Evolutionary conservation across 768 basidiomycete genomes (phyloP), one percentile per base, ranked within the genome.

Genomic region (Tylopilus sp.): DNA sequence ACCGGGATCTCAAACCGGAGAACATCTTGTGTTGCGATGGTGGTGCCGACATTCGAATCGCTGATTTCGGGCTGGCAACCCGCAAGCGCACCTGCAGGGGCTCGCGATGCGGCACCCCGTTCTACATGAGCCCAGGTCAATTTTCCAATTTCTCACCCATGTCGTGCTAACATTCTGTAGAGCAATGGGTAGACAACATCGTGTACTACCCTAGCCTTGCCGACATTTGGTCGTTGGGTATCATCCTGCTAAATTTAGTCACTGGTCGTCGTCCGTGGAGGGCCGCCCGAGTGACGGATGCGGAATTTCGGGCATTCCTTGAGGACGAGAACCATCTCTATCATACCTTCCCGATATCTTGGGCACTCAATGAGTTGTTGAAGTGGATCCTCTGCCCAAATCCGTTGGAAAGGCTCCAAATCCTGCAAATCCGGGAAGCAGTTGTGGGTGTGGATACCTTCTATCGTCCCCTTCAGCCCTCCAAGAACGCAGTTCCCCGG

Each of bases 1-100:
- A 94, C 70, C 86, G 91, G 24, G 90, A 93, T 62, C 79, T 95
- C 63, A 93, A 94, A 69, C 91, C 91, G 1, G 92, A 92, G 66
- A 91, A 86, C 66, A 76, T 92, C 25, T 71, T 93, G 33, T 84
- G 81, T 63, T 78, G 67, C 54, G 71, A 67, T 63, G 82, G 69
- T 46, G 84, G 85, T 16, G 63, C 67, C 37, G 69, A 72, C 55
- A 74, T 91, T 31, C 77, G 76, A 51, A 74, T 92, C 45, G 83
- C 87, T 8, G 91, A 93, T 69, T 93, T 92, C 76, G 91, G 92
- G 16, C 73, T 91, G 37, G 79, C 83, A 0, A 85, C 80, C 8
- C 72, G 70, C 45, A 68, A 71, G 53, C 68, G 64, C 17, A 56
- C 78, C 46, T 80, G 76, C 47, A 65, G 60, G 22, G 79, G 83